Conservation (phyloP, 2,329 filamentous ascomycete genomes). For the Mycosphaerella arachidis region DNA sequence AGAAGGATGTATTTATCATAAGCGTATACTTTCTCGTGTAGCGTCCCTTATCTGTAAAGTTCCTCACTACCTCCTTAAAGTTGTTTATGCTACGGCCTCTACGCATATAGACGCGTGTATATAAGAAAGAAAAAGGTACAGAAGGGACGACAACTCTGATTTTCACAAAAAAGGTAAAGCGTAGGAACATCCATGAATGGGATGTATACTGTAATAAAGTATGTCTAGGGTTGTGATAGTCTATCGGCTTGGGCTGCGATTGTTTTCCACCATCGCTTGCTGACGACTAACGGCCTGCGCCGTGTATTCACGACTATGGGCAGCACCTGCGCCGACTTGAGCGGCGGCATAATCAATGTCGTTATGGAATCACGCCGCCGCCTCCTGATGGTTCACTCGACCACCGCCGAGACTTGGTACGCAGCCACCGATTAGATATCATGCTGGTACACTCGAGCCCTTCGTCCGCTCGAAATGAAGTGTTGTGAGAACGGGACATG, state of each 20-base stretch:
- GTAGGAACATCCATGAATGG: too few species aligned
- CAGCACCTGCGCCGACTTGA: not conserved
- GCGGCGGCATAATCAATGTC: not conserved
- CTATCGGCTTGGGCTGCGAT: not conserved
- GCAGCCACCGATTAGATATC: not conserved
- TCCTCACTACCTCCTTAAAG: too few species aligned
- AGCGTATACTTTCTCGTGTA: too few species aligned
- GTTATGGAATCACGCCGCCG: not conserved
- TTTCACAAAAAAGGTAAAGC: too few species aligned
- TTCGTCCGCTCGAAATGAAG: not conserved
- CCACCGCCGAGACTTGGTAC: not conserved
- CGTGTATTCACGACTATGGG: not conserved
- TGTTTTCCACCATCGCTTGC: not conserved
- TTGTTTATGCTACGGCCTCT: too few species aligned
- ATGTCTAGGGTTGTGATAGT: not conserved
- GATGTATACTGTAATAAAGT: too few species aligned
- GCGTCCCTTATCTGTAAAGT: too few species aligned
- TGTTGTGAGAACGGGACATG: not conserved
- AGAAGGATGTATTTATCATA: too few species aligned
- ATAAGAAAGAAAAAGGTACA: too few species aligned
- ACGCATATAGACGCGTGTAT: too few species aligned
- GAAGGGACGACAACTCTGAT: too few species aligned
- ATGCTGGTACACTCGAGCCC: not conserved
- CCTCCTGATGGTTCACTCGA: not conserved
- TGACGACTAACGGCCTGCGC: not conserved